Evolutionary conservation across 139 green algal genomes (phyloP).

Genomic region (Chlorella sorokiniana): DNA sequence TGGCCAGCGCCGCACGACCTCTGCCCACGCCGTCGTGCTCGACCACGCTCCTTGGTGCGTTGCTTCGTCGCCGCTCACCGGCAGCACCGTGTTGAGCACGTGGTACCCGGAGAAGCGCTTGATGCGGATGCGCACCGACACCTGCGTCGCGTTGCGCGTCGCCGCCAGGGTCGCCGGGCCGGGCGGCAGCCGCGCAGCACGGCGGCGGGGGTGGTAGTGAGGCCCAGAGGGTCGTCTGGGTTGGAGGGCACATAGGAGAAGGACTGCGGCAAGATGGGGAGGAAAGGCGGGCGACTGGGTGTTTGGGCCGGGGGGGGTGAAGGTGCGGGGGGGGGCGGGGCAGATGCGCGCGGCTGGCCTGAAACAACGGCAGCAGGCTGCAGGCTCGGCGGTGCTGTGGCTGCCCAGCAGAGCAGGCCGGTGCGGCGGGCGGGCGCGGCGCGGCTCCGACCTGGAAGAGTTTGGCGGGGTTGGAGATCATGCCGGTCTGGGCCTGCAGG

Average conservation of each 20-base stretch:
- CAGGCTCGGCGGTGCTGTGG: not conserved
- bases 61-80: not conserved
- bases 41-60: not conserved
- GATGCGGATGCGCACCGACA: constrained; percentile 1
- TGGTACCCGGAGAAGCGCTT: constrained; percentile 12
- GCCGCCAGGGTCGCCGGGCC: not conserved
- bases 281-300: not conserved
- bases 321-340: too few species aligned
- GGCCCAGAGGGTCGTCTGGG: not conserved
- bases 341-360: too few species aligned
- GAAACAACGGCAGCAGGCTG: too few species aligned
- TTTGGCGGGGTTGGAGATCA: not conserved
- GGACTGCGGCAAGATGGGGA: not conserved
- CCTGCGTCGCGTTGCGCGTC: constrained; percentile 1
- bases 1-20: not conserved
- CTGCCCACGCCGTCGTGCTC: not conserved
- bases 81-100: constrained; percentile 19
- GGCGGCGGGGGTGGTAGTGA: constrained; percentile 2
- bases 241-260: not conserved
- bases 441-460: not conserved
- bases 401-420: not conserved
- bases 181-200: constrained; percentile 7
- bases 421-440: not conserved
- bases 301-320: too few species aligned
- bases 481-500: not conserved